These are phyloP conservation scores for Tulasnella sp. DNA, from an alignment of 768 basidiomycete species.

Conservation along the genomic window DNA sequence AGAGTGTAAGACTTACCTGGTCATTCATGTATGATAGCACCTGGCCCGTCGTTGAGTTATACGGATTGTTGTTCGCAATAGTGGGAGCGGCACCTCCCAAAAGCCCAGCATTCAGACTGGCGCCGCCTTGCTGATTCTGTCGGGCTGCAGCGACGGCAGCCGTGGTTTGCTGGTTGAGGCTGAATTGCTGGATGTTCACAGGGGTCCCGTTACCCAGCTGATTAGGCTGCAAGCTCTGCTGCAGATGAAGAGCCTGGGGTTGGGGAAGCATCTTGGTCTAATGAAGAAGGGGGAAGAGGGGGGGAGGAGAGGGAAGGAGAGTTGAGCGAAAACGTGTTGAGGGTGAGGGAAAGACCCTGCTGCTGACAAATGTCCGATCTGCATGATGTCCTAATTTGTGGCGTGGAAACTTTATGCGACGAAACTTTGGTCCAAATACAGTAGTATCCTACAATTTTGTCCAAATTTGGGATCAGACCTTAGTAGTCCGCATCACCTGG, in stretches of 20 bases:
- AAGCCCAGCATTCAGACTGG: background rate
- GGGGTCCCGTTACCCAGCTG: background rate
- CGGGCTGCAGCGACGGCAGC: conserved; percentile 6
- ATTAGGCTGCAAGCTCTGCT: background rate
- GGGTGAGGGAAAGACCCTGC: no score
- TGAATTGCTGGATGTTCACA: background rate
- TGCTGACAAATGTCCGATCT: no score
- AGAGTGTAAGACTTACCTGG: background rate
- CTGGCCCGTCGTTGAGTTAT: background rate
- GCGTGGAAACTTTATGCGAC: no score
- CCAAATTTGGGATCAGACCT: no score
- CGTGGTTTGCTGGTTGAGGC: conserved; percentile 1
- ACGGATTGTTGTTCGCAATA: background rate
- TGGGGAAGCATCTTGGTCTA: conserved; percentile 19
- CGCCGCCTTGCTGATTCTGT: conserved; percentile 15
- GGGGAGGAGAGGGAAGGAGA: background rate
- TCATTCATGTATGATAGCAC: background rate
- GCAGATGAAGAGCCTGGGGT: background rate
- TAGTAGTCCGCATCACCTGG: no score
- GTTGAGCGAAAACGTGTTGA: conserved; percentile 1
- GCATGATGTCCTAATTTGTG: no score
- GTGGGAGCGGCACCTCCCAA: background rate
- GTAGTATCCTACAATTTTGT: no score
- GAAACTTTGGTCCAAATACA: no score
- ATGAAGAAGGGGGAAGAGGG: no score